Conservation (phyloP, 305 asterid species). For the Galium porrigens region DNA sequence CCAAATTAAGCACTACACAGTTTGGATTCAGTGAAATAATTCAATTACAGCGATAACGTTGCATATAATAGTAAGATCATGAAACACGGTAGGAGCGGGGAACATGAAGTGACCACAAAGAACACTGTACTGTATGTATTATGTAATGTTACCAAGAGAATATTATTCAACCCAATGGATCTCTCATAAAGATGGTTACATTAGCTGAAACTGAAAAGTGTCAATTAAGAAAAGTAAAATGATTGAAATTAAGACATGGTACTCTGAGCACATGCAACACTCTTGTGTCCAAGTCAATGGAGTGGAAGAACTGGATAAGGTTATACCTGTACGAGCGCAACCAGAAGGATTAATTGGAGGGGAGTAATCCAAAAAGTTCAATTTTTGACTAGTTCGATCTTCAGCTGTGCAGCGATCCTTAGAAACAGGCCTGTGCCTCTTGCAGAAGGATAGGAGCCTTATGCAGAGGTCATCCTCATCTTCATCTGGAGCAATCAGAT, state of each 20-base stretch:
- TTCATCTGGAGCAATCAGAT: constrained; percentile 57
- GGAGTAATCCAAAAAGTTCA: constrained; percentile 39
- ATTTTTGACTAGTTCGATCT: constrained; percentile 32
- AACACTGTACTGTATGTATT: too few relatives aligned
- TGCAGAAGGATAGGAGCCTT: constrained; percentile 79
- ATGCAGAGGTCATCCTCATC: constrained; percentile 84
- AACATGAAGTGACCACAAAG: not conserved
- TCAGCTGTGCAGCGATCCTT: constrained; percentile 37
- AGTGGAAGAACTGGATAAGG: not conserved
- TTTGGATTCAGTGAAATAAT: not conserved
- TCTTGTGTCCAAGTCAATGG: not conserved
- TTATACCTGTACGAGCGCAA: constrained; percentile 77
- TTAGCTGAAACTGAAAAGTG: not conserved
- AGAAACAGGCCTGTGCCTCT: constrained; percentile 71
- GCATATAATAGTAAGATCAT: not conserved
- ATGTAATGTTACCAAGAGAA: not conserved
- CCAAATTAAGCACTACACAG: not conserved
- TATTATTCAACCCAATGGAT: not conserved
- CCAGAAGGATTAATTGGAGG: constrained; percentile 76
- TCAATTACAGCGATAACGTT: not conserved
- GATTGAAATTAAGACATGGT: not conserved
- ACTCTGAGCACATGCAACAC: not conserved
- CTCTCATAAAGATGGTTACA: not conserved
- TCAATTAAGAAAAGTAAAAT: not conserved
- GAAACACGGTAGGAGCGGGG: not conserved